Base-by-base conservation (phyloP, 2,329 filamentous ascomycete species). In the Bretziella fagacearum region DNA sequence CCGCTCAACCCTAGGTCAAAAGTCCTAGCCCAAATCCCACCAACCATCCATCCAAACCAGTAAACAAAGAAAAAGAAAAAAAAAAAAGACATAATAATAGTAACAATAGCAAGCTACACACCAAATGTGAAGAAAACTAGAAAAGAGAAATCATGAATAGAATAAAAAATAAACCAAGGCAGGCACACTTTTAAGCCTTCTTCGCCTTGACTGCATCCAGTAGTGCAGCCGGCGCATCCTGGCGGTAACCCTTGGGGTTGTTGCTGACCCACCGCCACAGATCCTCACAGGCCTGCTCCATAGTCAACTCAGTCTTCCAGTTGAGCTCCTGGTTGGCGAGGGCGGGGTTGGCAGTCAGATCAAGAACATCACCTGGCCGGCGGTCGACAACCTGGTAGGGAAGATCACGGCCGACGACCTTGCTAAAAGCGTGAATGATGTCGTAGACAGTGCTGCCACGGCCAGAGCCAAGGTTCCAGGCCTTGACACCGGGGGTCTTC, bases 201-300 rank as follows among this genome's bases (percentile, higher is more conserved):
- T 29, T 74, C 53, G 46, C 56, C 65, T 79, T 74, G 54, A 79
- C 55, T 41, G 67, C 69, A 51, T 81, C 79, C 44, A 95, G 59
- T 56, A 96, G 72, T 63, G 82, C 77, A 54, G 82, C 72, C 0
- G 91, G 89, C n/a, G 89, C 85, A 54, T 86, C 72, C 66, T 96
- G 87, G 54, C 83, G 74, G 68, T 96, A 96, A 18, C 91, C 91
- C 65, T 87, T 78, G 20, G 91, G 91, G 67, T 96, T 96, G 67
- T 95, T 96, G 66, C 81, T 73, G 13, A 93, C 93, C 91, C 91
- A 98, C 59, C 78, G 79, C 91, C 91, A 98, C 54, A 98, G 71
- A 63, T 98, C 86, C 55, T 79, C 77, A 62, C 91, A 98, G 22
- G 89, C 87, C 62, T 94, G 78, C 66, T 96, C 89, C 61, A 98